Percentiles rank a stretch among this genome's conserved stretches.
Conservation (phyloP, 768 basidiomycete genomes). For the Leccinum arenicola region DNA sequence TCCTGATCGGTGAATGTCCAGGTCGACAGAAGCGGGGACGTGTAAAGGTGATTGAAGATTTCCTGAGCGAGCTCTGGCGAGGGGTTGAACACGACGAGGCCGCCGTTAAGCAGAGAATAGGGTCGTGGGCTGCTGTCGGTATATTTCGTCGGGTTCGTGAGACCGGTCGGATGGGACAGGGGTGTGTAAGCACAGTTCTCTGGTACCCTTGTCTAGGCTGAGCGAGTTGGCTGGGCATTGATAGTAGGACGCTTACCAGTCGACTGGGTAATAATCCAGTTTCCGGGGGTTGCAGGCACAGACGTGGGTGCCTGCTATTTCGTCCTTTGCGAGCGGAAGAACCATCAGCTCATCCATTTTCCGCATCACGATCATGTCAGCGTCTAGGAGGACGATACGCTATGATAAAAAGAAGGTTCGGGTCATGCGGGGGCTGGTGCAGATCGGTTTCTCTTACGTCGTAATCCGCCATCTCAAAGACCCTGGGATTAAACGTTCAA, state of each 20-base stretch:
- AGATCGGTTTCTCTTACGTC: constrained; percentile 43
- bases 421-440: neutral
- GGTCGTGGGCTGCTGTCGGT: constrained; percentile 59
- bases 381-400: constrained; percentile 80
- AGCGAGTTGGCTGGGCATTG: neutral
- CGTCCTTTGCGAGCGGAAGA: constrained; percentile 52
- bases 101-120: constrained; percentile 84
- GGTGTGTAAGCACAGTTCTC: constrained; percentile 83
- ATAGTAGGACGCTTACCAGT: constrained; percentile 56
- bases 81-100: constrained; percentile 82
- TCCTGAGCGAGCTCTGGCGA: constrained; percentile 51
- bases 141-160: constrained; percentile 43
- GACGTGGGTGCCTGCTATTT: constrained; percentile 86
- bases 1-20: constrained; percentile 94
- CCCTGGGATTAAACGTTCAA: constrained; percentile 26
- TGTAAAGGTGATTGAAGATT: constrained; percentile 45
- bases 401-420: constrained; percentile 27
- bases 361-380: constrained; percentile 79
- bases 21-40: constrained; percentile 48
- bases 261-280: constrained; percentile 79
- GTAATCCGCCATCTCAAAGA: constrained; percentile 66
- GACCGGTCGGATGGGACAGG: constrained; percentile 43
- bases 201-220: constrained; percentile 63
- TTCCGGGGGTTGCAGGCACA: constrained; percentile 94
- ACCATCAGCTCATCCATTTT: constrained; percentile 81